phyloP scores from a whole-genome alignment of 345 rosid species.

The Murraya koenigii region DNA sequence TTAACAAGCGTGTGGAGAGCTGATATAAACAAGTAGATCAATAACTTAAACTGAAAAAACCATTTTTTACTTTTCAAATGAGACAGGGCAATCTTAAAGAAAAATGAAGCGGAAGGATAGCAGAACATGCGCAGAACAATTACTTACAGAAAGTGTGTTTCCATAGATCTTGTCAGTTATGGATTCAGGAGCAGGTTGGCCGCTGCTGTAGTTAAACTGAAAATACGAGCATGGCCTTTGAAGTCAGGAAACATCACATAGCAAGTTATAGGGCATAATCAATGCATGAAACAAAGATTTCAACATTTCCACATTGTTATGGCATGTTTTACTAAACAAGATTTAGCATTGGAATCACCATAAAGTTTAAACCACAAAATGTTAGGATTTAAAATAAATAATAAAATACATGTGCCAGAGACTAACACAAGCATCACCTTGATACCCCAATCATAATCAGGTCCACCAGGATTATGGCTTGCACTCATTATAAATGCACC shows the following conservation, averaged over 20 bases:
- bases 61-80: not conserved
- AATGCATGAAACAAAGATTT: not conserved
- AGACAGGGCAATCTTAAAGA: slow-evolving; percentile 4
- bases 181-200: slow-evolving; percentile 92
- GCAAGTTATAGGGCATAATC: not conserved
- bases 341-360: not conserved
- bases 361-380: not conserved
- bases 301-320: not conserved
- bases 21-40: not conserved
- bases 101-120: not conserved
- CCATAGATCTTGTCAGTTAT: slow-evolving; percentile 96
- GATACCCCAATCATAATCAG: slow-evolving; percentile 95
- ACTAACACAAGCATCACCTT: slow-evolving; percentile 51
- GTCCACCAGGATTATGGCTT: slow-evolving; percentile 97
- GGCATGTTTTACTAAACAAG: not conserved
- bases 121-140: slow-evolving; percentile 1
- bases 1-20: not conserved
- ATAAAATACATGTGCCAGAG: not conserved
- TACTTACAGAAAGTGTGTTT: slow-evolving; percentile 90
- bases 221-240: slow-evolving; percentile 14
- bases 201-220: slow-evolving; percentile 91
- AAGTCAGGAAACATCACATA: slow-evolving; percentile 9
- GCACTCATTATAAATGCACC: slow-evolving; percentile 99
- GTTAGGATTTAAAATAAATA: not conserved
- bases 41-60: not conserved